Evolutionary conservation across 139 green algal species (phyloP).

Genomic region (Desmodesmus armatus): DNA sequence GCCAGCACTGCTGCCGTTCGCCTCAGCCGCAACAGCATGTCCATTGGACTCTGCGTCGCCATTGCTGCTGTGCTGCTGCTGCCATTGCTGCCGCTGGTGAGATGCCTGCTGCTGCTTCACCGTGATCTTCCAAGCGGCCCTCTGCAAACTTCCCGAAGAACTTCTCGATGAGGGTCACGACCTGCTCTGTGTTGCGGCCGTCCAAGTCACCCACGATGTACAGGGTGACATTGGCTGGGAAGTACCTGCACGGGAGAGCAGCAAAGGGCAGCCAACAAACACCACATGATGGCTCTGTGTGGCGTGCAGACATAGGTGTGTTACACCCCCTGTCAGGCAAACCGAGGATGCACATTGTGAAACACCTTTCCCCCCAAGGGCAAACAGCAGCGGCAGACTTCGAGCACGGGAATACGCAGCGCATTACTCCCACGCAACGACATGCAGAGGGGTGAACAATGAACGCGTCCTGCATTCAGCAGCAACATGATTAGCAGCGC

Average conservation of each 20-base stretch:
- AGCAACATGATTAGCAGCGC: neutral
- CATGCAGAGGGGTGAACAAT: neutral
- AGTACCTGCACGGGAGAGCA: no score
- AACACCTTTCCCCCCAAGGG: no score
- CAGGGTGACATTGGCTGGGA: slow-evolving; percentile 97
- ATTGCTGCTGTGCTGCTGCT: neutral
- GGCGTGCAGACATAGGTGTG: no score
- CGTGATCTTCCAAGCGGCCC: slow-evolving; percentile 13
- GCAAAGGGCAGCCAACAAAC: no score
- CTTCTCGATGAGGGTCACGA: slow-evolving; percentile 71
- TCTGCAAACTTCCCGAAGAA: slow-evolving; percentile 52
- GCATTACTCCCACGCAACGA: no score
- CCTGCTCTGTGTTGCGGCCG: slow-evolving; percentile 53
- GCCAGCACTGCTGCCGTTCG: slow-evolving; percentile 5
- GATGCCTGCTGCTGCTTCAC: neutral
- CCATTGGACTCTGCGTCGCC: neutral
- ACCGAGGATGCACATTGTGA: neutral
- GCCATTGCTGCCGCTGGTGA: slow-evolving; percentile 16
- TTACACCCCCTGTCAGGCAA: no score
- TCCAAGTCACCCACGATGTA: slow-evolving; percentile 97
- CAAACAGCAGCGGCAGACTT: no score
- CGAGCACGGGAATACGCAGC: no score
- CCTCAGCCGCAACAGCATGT: no score
- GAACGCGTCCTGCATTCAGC: no score
- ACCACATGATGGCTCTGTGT: no score